Conservation (phyloP, 2,329 filamentous ascomycete genomes). For the Diaporthe australafricana region DNA sequence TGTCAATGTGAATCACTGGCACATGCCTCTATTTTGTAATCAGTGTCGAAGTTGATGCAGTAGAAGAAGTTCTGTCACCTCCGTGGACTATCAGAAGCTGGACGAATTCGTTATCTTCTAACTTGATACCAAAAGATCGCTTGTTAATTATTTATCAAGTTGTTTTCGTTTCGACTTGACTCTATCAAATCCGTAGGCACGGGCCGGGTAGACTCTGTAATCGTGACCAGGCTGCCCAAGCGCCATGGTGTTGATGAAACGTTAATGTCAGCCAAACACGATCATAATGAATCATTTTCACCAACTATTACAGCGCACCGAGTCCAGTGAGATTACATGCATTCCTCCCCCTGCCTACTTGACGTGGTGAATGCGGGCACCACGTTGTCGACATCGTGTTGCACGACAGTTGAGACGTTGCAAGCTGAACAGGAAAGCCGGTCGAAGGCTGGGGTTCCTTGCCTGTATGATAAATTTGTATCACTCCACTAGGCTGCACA, state of each 20-base stretch:
- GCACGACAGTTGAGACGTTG: background rate
- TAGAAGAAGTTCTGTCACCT: too few species aligned
- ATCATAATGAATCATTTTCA: background rate
- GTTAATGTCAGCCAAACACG: background rate
- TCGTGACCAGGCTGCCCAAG: too few species aligned
- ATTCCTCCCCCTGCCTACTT: background rate
- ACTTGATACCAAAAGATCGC: too few species aligned
- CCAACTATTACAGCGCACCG: background rate
- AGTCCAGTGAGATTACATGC: background rate
- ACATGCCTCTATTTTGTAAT: background rate
- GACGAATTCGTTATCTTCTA: background rate
- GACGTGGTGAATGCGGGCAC: background rate
- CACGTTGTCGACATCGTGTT: background rate
- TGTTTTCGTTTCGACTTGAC: too few species aligned
- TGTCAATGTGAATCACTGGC: background rate
- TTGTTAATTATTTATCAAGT: too few species aligned
- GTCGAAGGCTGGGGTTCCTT: background rate
- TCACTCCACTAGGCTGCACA: background rate
- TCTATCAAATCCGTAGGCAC: too few species aligned
- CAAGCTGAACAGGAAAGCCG: slow-evolving; percentile 6
- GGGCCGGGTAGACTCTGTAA: too few species aligned
- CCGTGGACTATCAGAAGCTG: background rate
- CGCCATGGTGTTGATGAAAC: background rate
- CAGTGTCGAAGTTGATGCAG: background rate
- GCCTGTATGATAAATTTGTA: background rate